Conservation (phyloP, 2,329 filamentous ascomycete genomes). For the Acrocalymma vagum region DNA sequence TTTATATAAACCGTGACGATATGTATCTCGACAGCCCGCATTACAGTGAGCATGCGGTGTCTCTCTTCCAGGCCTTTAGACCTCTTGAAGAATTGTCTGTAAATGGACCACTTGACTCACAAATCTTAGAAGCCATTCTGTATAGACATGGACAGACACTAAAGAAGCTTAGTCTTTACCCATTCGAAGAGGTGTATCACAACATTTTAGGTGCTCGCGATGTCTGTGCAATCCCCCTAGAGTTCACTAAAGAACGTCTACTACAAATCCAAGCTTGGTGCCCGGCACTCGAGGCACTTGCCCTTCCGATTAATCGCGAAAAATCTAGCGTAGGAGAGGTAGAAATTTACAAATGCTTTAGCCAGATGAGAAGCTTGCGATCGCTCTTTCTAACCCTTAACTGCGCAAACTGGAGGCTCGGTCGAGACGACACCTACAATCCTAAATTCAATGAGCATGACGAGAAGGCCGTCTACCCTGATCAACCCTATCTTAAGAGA, state of each 20-base stretch:
- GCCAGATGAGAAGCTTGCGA: conserved; percentile 9
- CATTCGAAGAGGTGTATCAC: conserved; percentile 4
- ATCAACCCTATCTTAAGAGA: conserved; percentile 6
- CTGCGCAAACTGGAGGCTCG: conserved; percentile 13
- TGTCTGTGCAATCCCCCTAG: conserved; percentile 12
- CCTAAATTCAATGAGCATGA: conserved; percentile 14
- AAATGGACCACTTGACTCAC: conserved; percentile 10
- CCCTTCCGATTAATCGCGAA: conserved; percentile 15
- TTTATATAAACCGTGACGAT: conserved; percentile 16
- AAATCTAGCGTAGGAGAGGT: conserved; percentile 12
- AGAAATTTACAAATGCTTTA: conserved; percentile 19
- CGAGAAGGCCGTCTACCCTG: conserved; percentile 3
- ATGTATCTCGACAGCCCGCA: conserved; percentile 8
- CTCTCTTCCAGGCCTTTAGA: conserved; percentile 15
- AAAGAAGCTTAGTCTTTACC: conserved; percentile 14
- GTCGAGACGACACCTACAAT: conserved; percentile 10
- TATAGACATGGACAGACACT: conserved; percentile 11
- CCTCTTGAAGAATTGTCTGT: conserved; percentile 14
- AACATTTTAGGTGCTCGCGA: conserved; percentile 1
- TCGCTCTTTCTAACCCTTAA: conserved; percentile 17
- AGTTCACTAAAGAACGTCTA: conserved; percentile 13
- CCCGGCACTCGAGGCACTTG: conserved; percentile 12
- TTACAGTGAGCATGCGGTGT: conserved; percentile 16
- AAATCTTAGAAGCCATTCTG: conserved; percentile 12
- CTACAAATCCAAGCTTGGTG: conserved; percentile 12